Conservation (phyloP, 148 eudicot genomes). For the Drosera capensis region DNA sequence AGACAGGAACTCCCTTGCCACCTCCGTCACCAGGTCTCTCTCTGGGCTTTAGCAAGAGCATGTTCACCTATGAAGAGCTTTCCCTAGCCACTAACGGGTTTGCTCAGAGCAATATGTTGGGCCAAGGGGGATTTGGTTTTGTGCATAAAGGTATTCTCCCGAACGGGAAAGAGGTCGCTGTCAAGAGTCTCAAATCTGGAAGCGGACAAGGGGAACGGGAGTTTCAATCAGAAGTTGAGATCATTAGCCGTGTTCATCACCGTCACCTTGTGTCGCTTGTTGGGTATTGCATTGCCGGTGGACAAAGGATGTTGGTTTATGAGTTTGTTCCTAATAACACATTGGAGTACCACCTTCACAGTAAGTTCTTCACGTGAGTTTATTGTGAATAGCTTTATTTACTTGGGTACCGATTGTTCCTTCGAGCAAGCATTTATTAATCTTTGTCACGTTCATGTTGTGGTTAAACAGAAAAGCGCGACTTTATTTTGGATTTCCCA, state of each 20-base stretch:
- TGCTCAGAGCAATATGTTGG: slow-evolving; percentile 38
- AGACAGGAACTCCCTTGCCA: slow-evolving; percentile 7
- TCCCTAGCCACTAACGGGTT: slow-evolving; percentile 57
- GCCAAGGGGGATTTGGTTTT: slow-evolving; percentile 81
- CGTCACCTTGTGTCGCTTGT: slow-evolving; percentile 75
- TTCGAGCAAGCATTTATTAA: too few relatives aligned
- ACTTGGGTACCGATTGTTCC: too few relatives aligned
- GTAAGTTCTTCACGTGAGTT: slow-evolving; percentile 17
- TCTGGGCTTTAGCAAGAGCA: slow-evolving; percentile 22
- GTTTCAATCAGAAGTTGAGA: slow-evolving; percentile 70
- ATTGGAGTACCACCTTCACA: slow-evolving; percentile 67
- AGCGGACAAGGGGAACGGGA: slow-evolving; percentile 90
- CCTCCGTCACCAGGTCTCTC: slow-evolving; percentile 3
- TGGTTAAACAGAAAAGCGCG: slow-evolving; percentile 31
- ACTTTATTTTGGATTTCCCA: slow-evolving; percentile 43
- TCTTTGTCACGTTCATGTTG: background rate
- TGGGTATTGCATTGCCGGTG: slow-evolving; percentile 58
- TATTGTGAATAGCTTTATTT: background rate
- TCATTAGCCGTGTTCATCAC: slow-evolving; percentile 80
- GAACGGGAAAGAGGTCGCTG: slow-evolving; percentile 45
- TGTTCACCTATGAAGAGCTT: slow-evolving; percentile 45
- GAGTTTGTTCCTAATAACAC: slow-evolving; percentile 66
- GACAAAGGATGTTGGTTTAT: slow-evolving; percentile 59
- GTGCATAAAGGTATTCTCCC: slow-evolving; percentile 62
- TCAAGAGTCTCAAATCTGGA: slow-evolving; percentile 67